These are phyloP conservation scores for Pseudogymnoascus sp. DNA, from an alignment of 2,329 filamentous ascomycete species.

Conservation along the genomic window DNA sequence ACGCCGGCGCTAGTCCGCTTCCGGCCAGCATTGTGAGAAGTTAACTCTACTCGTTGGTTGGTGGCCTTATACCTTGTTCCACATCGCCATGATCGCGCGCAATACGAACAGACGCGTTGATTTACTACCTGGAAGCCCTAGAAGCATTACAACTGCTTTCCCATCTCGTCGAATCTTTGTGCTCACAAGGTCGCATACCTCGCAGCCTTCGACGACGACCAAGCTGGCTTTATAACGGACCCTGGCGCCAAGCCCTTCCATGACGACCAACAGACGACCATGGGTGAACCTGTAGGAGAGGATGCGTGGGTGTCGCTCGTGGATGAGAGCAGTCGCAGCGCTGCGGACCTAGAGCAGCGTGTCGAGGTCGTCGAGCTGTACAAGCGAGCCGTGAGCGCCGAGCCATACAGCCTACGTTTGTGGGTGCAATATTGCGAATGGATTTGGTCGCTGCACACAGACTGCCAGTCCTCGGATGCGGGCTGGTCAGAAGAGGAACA, in stretches of 20 bases:
- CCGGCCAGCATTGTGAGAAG: neutral
- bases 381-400: conserved; percentile 60
- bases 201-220: neutral
- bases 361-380: conserved; percentile 66
- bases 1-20: neutral
- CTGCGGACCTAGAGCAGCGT: conserved; percentile 57
- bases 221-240: conserved; percentile 7
- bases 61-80: conserved; percentile 7
- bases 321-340: conserved; percentile 58
- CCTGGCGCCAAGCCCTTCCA: conserved; percentile 9
- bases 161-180: neutral
- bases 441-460: conserved; percentile 63
- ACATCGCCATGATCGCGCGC: conserved; percentile 5
- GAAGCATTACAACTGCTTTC: neutral
- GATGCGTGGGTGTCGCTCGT: conserved; percentile 71
- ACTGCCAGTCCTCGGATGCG: conserved; percentile 50
- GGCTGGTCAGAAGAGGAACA: conserved; percentile 62
- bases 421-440: conserved; percentile 77
- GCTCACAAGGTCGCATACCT: neutral
- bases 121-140: conserved; percentile 6
- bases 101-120: conserved; percentile 1
- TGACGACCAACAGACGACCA: conserved; percentile 15
- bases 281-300: conserved; percentile 59
- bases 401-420: conserved; percentile 65
- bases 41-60: neutral